These are phyloP conservation scores for Penicillium brevicompactum DNA, from an alignment of 2,329 filamentous ascomycete genomes.

Conservation along the genomic window DNA sequence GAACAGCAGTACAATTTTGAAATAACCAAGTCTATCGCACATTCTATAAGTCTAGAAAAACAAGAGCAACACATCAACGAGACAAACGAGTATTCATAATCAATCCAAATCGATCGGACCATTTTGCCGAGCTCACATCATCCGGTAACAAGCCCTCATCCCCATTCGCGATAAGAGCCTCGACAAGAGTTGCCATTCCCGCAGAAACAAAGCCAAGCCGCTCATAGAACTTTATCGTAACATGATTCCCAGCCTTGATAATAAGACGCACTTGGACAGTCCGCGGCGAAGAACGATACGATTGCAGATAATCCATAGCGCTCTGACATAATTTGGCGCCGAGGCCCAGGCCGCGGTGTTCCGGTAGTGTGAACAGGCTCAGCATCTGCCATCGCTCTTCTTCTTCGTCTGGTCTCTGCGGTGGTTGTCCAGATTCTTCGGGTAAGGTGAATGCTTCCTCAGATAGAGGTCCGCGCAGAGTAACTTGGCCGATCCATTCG, in stretches of 20 bases:
- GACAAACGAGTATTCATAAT: constrained; percentile 15
- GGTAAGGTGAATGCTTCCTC: constrained; percentile 26
- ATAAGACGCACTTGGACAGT: constrained; percentile 25
- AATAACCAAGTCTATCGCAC: no score
- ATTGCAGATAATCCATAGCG: constrained; percentile 19
- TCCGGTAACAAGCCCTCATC: constrained; percentile 29
- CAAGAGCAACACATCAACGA: neutral
- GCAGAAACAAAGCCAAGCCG: constrained; percentile 28
- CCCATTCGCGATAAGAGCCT: constrained; percentile 30
- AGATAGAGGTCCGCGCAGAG: constrained; percentile 31
- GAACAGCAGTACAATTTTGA: no score
- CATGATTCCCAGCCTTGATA: constrained; percentile 27
- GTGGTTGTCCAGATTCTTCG: constrained; percentile 24
- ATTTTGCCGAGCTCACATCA: constrained; percentile 14
- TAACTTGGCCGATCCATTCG: constrained; percentile 36
- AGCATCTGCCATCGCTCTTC: constrained; percentile 35
- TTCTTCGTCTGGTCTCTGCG: constrained; percentile 20
- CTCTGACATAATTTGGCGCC: constrained; percentile 29
- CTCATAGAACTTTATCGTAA: constrained; percentile 26
- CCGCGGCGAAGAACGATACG: constrained; percentile 8
- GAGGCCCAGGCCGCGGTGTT: constrained; percentile 33
- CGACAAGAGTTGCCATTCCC: constrained; percentile 28
- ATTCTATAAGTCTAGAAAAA: no score
- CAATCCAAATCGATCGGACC: constrained; percentile 6
- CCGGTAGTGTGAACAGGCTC: constrained; percentile 34